Evolutionary conservation across 2,329 filamentous ascomycete genomes (phyloP), one percentile per base, ranked within the genome.

Genomic region (Curvularia eragrostidis): DNA sequence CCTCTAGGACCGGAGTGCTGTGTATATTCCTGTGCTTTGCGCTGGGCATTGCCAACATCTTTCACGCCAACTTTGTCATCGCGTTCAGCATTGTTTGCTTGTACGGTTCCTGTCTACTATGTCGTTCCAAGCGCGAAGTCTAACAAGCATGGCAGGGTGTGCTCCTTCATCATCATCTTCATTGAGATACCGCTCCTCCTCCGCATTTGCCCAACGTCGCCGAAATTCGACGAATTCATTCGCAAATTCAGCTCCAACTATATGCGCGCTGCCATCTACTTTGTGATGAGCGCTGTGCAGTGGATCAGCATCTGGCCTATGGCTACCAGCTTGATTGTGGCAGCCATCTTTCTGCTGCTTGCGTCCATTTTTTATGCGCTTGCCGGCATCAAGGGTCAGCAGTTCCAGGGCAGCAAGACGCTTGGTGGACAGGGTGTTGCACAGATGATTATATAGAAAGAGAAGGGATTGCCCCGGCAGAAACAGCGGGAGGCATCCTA

Each of bases 231-330:
- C 78, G 82, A 81, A 66, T 89, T 93, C 76, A 94, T 99, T 78
- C 93, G 94, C 79, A 89, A 87, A 73, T 91, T 99, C 82, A 92
- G 92, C 63, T 96, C 93, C 58, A 98, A 97, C 83, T 98, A 93
- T 82, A 96, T 95, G 89, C 93, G 95, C 79, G 94, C 94, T 19
- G 90, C 83, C 56, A 89, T 96, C 75, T 99, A 99, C 80, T 79
- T 81, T 56, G 80, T 86, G 75, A 94, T 98, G 90, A 90, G 87
- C 68, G 74, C 89, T 49, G 78, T 96, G 44, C 93, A 97, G 79
- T 98, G 91, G 86, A 81, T 96, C 58, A 96, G 91, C 76, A 81
- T 93, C 63, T 83, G 90, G 59, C 68, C 73, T 5, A 75, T 79
- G 46, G 76, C 85, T 9, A 91, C 89, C 49, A 91, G 88, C 73